A percentile compares a stretch with the other conserved stretches of the same genome.
Conservation (phyloP, 108 stramenopile genomes). For the Conticribra weissflogii region DNA sequence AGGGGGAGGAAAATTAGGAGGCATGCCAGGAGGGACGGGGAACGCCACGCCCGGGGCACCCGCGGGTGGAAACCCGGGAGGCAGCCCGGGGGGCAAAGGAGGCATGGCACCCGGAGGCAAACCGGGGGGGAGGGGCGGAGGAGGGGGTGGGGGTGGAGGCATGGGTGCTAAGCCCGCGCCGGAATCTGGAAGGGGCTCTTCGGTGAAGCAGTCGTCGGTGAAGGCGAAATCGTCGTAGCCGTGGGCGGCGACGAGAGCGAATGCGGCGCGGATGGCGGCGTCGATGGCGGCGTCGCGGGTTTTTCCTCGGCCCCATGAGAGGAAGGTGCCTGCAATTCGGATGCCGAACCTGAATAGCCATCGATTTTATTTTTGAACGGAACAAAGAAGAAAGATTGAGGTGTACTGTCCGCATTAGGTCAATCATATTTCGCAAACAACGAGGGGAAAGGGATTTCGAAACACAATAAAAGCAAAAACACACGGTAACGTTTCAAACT, state of each 20-base stretch:
- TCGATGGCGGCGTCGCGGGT: conserved; percentile 84
- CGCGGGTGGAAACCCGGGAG: conserved; percentile 47
- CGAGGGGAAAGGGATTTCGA: too few species aligned
- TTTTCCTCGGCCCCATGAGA: conserved; percentile 85
- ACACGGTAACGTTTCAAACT: too few species aligned
- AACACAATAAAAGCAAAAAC: too few species aligned
- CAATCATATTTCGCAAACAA: too few species aligned
- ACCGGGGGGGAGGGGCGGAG: conserved; percentile 30
- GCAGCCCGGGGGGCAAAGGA: conserved; percentile 48
- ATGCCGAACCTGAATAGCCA: conserved; percentile 60
- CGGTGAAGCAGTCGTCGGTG: conserved; percentile 81
- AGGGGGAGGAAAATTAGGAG: conserved; percentile 43
- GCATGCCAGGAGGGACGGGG: conserved; percentile 28
- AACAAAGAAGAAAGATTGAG: too few species aligned
- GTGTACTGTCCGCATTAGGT: too few species aligned
- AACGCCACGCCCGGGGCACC: not conserved
- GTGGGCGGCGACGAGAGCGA: conserved; percentile 82
- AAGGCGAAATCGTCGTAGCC: conserved; percentile 84
- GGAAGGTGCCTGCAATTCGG: conserved; percentile 71
- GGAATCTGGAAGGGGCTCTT: conserved; percentile 53
- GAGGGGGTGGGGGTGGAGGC: conserved; percentile 59
- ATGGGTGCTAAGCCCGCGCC: conserved; percentile 59
- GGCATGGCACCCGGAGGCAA: conserved; percentile 27
- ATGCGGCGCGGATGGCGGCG: conserved; percentile 79
- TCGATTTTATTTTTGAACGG: too few species aligned